phyloP scores from a whole-genome alignment of 768 basidiomycete genomes.

The Naganishia friedmannii region DNA sequence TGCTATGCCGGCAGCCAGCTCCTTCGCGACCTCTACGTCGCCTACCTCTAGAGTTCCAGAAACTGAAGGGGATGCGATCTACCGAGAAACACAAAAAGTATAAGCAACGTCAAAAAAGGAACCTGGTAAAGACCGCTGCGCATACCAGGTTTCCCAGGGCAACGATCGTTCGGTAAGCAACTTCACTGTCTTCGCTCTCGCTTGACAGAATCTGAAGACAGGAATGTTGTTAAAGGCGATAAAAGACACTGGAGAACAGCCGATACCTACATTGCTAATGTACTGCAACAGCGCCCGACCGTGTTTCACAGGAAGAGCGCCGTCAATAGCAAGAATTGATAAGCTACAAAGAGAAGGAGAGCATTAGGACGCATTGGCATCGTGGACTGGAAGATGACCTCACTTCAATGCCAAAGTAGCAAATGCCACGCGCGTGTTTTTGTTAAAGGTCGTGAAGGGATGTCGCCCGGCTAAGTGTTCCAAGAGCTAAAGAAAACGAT shows the following conservation, averaged over 20 bases:
- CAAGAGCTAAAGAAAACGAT: slow-evolving; percentile 32
- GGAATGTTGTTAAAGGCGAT: neutral
- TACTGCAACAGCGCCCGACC: slow-evolving; percentile 35
- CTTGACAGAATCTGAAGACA: slow-evolving; percentile 42
- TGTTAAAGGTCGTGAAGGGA: slow-evolving; percentile 30
- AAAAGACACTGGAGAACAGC: too few relatives aligned
- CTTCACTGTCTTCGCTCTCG: slow-evolving; percentile 45
- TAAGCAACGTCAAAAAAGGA: neutral
- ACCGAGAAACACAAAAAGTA: neutral
- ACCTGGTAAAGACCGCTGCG: neutral
- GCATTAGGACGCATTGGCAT: neutral
- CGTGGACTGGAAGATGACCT: slow-evolving; percentile 45
- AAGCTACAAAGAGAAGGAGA: slow-evolving; percentile 32
- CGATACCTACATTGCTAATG: slow-evolving; percentile 39
- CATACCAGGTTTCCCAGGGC: slow-evolving; percentile 49
- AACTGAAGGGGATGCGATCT: slow-evolving; percentile 39
- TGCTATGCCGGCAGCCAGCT: slow-evolving; percentile 34
- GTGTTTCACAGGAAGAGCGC: slow-evolving; percentile 31
- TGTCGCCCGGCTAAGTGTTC: slow-evolving; percentile 29
- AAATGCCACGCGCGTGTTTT: slow-evolving; percentile 69
- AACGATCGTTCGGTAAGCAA: slow-evolving; percentile 44
- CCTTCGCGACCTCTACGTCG: slow-evolving; percentile 36
- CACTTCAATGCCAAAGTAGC: slow-evolving; percentile 87
- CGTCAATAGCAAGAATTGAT: slow-evolving; percentile 44
- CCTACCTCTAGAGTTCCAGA: slow-evolving; percentile 42